Evolutionary conservation across 2,329 filamentous ascomycete species (phyloP), one percentile per base, ranked within the genome.

Genomic region (Neospermospora avenae): DNA sequence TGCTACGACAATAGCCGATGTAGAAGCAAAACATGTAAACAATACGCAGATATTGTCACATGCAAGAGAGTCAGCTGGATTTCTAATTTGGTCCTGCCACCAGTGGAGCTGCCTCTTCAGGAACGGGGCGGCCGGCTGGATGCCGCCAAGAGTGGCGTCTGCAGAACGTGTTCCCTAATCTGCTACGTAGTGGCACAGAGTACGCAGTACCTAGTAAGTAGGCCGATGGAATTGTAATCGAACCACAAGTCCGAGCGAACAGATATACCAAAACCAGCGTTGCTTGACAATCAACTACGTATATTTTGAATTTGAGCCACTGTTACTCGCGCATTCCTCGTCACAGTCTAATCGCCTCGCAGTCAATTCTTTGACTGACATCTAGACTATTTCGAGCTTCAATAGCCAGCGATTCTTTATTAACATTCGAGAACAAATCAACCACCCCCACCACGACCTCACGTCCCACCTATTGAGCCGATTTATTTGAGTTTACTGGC

Each of bases 241-340:
- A 60, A 64, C 60, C 57, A 61, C 60, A 55, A 22, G 35, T 39
- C 55, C 49, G 58, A 64, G 55, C 44, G 52, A 61, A 60, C 64
- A 66, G 58, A 64, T 63, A 65, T 60, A 62, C 60, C 56, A 55
- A 65, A 68, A 67, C 64, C 41, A 48, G 11, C 39, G 25, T 52
- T 65, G 67, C 58, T 68, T 68, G 62, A 53, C 62, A 67, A 69
- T 67, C 62, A 65, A 41, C 28, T 22, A 25, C 22, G 25, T 42
- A 57, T 37, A 52, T 37, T 56, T 28, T 16, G 51, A 14, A 34
- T 20, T 24, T 45, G 28, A 22, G 46, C 28, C 48, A 11, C 25
- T 16, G 18, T 41, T 24, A 31, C 25, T 39, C 18, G 20, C 24
- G 18, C 55, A n/a, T n/a, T n/a, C n/a, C n/a, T n/a, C n/a, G n/a